These are phyloP conservation scores for Magnaporthiopsis incrustans DNA, from an alignment of 2,329 filamentous ascomycete species.

Conservation along the genomic window DNA sequence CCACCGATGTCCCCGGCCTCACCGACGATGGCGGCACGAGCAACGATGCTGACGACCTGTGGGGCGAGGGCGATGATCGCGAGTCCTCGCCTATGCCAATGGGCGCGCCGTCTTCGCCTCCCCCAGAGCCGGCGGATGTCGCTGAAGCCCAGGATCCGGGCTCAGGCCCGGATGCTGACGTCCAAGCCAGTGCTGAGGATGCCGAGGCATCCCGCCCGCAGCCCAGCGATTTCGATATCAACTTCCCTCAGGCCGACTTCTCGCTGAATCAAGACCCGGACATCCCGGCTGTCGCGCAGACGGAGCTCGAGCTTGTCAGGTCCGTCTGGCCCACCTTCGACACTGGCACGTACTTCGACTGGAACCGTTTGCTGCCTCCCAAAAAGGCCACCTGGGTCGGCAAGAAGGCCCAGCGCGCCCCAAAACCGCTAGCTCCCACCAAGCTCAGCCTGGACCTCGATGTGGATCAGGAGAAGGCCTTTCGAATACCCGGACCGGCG, in stretches of 20 bases:
- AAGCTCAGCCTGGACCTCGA: conserved; percentile 85
- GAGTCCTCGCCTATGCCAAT: conserved; percentile 17
- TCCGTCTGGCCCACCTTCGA: conserved; percentile 77
- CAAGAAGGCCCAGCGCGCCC: conserved; percentile 70
- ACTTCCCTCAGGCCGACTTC: conserved; percentile 35
- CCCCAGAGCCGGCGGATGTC: not conserved
- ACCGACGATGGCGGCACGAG: conserved; percentile 54
- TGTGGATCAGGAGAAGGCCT: conserved; percentile 77
- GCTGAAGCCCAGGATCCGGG: not conserved
- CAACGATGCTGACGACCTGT: conserved; percentile 58
- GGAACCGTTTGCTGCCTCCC: conserved; percentile 74
- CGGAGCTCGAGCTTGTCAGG: conserved; percentile 66
- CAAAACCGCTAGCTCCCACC: conserved; percentile 74
- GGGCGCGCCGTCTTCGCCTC: conserved; percentile 4
- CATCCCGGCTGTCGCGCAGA: conserved; percentile 63
- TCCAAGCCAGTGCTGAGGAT: not conserved
- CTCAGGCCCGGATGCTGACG: not conserved
- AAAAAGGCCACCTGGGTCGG: conserved; percentile 71
- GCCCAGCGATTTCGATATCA: conserved; percentile 19
- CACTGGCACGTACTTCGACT: conserved; percentile 65
- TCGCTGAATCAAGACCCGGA: conserved; percentile 50
- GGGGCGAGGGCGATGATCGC: conserved; percentile 47
- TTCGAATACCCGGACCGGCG: conserved; percentile 62
- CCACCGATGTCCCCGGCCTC: conserved; percentile 42
- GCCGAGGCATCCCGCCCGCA: not conserved